These are phyloP conservation scores for Leccinellum albellum DNA, from an alignment of 768 basidiomycete genomes.

Conservation along the genomic window DNA sequence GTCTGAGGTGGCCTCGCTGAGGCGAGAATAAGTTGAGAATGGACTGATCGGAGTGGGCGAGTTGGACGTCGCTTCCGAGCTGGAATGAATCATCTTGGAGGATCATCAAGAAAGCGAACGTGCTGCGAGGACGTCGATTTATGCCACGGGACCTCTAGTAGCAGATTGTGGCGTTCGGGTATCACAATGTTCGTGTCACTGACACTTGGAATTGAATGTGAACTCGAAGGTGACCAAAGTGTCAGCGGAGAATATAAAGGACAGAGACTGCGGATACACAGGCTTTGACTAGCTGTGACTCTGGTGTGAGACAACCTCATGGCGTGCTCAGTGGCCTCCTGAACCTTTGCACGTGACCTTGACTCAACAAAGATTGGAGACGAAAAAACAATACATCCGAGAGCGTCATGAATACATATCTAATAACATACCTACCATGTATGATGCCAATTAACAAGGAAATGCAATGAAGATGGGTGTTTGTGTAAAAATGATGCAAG, in stretches of 20 bases:
- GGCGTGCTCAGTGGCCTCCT: neutral
- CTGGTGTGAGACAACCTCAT: constrained; percentile 4
- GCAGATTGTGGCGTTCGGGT: neutral
- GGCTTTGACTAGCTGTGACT: constrained; percentile 6
- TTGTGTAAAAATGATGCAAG: neutral
- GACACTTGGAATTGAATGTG: neutral
- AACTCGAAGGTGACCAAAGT: neutral
- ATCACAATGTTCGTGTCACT: neutral
- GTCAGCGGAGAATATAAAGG: neutral
- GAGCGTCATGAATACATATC: neutral
- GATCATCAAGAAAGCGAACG: constrained; percentile 17
- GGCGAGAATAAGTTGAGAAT: constrained; percentile 36
- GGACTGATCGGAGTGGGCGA: constrained; percentile 36
- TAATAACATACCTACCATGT: neutral
- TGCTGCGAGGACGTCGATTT: neutral
- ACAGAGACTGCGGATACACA: neutral
- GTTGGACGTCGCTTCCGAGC: constrained; percentile 34
- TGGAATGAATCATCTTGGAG: constrained; percentile 31
- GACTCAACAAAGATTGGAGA: neutral
- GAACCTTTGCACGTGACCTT: constrained; percentile 11
- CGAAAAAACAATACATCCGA: neutral
- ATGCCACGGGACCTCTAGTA: neutral
- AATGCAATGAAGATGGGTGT: neutral
- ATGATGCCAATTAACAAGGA: neutral
- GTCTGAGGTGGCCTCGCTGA: constrained; percentile 54